Conservation (phyloP, 352 stramenopile genomes). For the Pythium monospermum region DNA sequence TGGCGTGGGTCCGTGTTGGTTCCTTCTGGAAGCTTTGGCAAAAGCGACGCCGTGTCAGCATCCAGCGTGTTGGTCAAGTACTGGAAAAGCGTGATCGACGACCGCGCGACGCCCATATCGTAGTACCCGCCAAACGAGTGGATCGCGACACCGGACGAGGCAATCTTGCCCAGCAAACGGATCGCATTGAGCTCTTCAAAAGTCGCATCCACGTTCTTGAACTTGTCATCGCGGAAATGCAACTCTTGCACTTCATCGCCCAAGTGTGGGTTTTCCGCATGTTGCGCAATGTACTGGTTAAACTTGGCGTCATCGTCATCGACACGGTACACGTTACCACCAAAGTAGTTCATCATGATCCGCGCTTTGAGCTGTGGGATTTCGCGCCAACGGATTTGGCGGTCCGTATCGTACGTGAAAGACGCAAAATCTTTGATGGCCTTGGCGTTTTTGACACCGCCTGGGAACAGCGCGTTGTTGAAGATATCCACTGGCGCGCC, state of each 20-base stretch:
- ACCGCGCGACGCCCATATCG: conserved; percentile 68
- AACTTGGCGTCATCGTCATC: conserved; percentile 65
- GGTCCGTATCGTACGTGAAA: conserved; percentile 73
- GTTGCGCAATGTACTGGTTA: conserved; percentile 54
- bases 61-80: conserved; percentile 80
- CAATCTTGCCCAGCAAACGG: conserved; percentile 54
- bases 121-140: conserved; percentile 73
- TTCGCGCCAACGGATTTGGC: conserved; percentile 62
- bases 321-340: conserved; percentile 77
- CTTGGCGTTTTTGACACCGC: conserved; percentile 73
- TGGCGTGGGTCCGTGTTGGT: conserved; percentile 35
- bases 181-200: conserved; percentile 47
- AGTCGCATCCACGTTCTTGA: conserved; percentile 36
- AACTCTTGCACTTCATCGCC: conserved; percentile 40
- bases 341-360: conserved; percentile 84
- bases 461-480: conserved; percentile 64
- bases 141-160: conserved; percentile 62
- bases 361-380: conserved; percentile 74
- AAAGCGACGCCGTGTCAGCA: conserved; percentile 38
- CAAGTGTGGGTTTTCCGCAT: conserved; percentile 58
- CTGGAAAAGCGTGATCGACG: conserved; percentile 69
- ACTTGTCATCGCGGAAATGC: conserved; percentile 60
- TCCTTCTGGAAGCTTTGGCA: conserved; percentile 46
- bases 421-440: conserved; percentile 52
- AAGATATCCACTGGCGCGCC: conserved; percentile 68